These are phyloP conservation scores for Camelina neglecta DNA, from an alignment of 345 rosid species.

Conservation along the genomic window DNA sequence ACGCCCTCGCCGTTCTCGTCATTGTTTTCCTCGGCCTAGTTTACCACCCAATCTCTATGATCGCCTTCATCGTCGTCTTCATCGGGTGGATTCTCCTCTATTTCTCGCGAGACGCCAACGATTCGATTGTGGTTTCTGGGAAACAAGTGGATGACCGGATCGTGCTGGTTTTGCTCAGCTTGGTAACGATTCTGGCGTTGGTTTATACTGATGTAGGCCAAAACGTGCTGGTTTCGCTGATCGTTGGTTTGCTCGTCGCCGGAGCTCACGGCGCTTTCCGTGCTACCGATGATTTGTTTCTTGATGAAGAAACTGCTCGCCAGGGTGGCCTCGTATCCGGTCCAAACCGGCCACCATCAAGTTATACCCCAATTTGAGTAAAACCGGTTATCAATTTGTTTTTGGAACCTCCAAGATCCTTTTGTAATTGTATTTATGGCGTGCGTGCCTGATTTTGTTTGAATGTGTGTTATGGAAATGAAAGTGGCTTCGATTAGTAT, in stretches of 20 bases:
- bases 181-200: conserved; percentile 71
- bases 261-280: conserved; percentile 73
- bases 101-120: conserved; percentile 61
- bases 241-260: conserved; percentile 59
- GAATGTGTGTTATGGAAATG: neutral
- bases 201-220: conserved; percentile 75
- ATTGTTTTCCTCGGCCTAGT: conserved; percentile 73
- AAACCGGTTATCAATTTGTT: conserved; percentile 11
- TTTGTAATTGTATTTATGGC: conserved; percentile 10
- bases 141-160: conserved; percentile 61
- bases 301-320: conserved; percentile 64
- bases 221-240: conserved; percentile 69
- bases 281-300: conserved; percentile 70
- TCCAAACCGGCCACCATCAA: conserved; percentile 54
- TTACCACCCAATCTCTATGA: conserved; percentile 81
- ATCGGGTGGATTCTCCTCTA: conserved; percentile 77
- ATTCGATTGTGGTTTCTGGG: conserved; percentile 57
- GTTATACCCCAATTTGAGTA: conserved; percentile 60
- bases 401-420: neutral
- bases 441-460: neutral
- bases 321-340: conserved; percentile 68
- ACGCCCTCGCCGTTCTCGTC: conserved; percentile 59
- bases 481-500: conserved; percentile 5
- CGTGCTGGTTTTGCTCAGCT: conserved; percentile 54
- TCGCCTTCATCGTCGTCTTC: conserved; percentile 65